Base-by-base conservation (phyloP, 495 filamentous ascomycete genomes). In the Penicillium egyptiacum region DNA sequence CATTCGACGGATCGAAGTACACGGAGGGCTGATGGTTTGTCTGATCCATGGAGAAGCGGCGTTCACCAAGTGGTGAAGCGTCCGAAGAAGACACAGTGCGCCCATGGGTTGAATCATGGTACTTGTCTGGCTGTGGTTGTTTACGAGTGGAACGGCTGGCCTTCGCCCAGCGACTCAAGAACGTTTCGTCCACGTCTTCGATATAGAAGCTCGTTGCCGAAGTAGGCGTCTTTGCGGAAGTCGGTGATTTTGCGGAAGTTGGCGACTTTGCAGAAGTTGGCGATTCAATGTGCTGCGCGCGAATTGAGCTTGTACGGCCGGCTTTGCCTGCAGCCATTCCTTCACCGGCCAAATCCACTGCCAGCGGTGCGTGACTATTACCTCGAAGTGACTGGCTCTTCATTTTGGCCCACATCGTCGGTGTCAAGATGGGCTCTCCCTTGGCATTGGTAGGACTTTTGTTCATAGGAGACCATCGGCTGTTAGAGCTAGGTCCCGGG, bases 31-130 rank as follows among this genome's bases (percentile, higher is more conserved):
- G 48, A 5, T 22, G 14, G 28, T 44, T 37, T 11, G 40, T 28
- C 16, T 52, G 41, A 42, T 58, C 55, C 12, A 52, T 45, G 6
- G 48, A 52, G 28, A 39, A 39, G 20, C 40, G 53, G 16, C 31
- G 43, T 14, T 20, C 16, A 17, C 10, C 25, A 7, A 11, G 7
- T 16, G 33, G 44, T 19, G 54, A 48, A 12, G 5, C 4, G 5
- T 52, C 41, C 20, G 50, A 26, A 9, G 17, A 33, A 14, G 14
- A 43, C 4, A 5, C 9, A 42, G 19, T 10, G 26, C 25, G 25
- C 4, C 14, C 25, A 14, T 17, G 9, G 10, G n/a, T 43, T 30
- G 25, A 30, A 12, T 35, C 22, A 6, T 20, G n/a, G 17, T 25
- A 12, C 20, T 53, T 52, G 28, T 22, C 14, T 6, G 40, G 22